A percentile compares a stretch with the other conserved stretches of the same genome.
These are phyloP conservation scores for Mucor velutinosus DNA, from an alignment of 371 early-diverging fungal species.

Conservation along the genomic window DNA sequence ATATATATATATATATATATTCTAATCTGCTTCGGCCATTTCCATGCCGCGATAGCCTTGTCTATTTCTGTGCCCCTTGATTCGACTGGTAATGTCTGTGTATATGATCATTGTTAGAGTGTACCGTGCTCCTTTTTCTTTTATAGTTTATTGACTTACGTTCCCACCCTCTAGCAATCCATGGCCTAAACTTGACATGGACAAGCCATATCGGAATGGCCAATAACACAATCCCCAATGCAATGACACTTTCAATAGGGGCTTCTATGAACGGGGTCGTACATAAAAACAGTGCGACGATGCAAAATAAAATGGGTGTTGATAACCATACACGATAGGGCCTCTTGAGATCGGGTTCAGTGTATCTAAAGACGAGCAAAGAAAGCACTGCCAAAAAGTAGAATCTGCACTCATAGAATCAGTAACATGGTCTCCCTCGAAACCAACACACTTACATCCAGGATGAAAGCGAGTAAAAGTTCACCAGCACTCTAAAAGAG, in stretches of 20 bases:
- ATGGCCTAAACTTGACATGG: conserved; percentile 42
- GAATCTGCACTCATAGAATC: conserved; percentile 20
- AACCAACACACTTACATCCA: conserved; percentile 59
- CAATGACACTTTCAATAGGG: conserved; percentile 58
- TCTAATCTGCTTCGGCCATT: conserved; percentile 37
- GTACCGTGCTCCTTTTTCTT: not conserved
- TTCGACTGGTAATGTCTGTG: conserved; percentile 19
- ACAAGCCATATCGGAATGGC: conserved; percentile 57
- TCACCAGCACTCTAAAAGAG: conserved; percentile 69
- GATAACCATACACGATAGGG: conserved; percentile 65
- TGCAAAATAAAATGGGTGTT: conserved; percentile 62
- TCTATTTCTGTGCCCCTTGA: conserved; percentile 19
- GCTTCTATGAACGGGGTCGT: conserved; percentile 65
- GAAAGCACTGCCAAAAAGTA: conserved; percentile 58
- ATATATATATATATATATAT: not conserved
- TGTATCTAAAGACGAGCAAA: conserved; percentile 57
- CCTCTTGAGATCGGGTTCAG: conserved; percentile 63
- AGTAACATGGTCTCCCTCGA: not conserved
- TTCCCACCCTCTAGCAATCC: conserved; percentile 27
- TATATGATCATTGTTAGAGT: not conserved
- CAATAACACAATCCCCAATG: conserved; percentile 40
- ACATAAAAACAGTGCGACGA: conserved; percentile 61
- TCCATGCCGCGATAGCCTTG: conserved; percentile 48
- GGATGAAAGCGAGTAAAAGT: conserved; percentile 74
- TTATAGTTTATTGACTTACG: conserved; percentile 24